These are phyloP conservation scores for Penicillium sp. DNA, from an alignment of 2,329 filamentous ascomycete genomes.

Conservation along the genomic window DNA sequence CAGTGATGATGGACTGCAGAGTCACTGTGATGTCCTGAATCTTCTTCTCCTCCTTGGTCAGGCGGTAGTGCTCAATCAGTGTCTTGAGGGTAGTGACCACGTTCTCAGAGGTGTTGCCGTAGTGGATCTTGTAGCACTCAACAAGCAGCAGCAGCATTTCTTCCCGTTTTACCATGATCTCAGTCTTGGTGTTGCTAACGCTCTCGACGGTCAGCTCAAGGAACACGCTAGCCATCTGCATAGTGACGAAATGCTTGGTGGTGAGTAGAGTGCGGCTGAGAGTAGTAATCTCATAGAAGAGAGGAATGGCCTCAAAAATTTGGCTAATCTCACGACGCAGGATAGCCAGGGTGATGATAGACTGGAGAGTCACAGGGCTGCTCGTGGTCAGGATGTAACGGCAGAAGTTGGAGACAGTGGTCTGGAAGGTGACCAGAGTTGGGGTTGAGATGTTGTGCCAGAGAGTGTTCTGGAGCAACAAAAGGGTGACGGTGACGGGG, in stretches of 20 bases:
- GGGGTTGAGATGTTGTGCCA: constrained; percentile 45
- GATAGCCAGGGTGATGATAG: constrained; percentile 47
- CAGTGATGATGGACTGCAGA: constrained; percentile 23
- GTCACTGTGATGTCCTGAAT: constrained; percentile 37
- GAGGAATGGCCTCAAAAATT: constrained; percentile 33
- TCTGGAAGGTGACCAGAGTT: constrained; percentile 28
- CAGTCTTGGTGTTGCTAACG: constrained; percentile 28
- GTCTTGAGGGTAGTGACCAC: constrained; percentile 46
- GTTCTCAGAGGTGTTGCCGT: constrained; percentile 47
- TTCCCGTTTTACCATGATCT: constrained; percentile 41
- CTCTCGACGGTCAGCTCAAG: constrained; percentile 44
- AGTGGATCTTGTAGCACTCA: constrained; percentile 49
- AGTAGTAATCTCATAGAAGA: constrained; percentile 47
- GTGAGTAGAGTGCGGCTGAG: constrained; percentile 41
- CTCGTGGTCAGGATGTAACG: constrained; percentile 34
- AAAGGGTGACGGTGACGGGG: constrained; percentile 45
- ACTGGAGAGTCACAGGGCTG: constrained; percentile 49
- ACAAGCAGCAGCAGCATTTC: constrained; percentile 50
- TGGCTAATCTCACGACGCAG: constrained; percentile 39
- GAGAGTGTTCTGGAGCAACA: constrained; percentile 49
- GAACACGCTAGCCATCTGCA: constrained; percentile 48
- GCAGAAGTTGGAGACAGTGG: constrained; percentile 31
- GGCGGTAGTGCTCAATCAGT: constrained; percentile 50
- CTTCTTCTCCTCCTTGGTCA: constrained; percentile 49
- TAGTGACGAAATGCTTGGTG: constrained; percentile 45